Evolutionary conservation across 768 basidiomycete genomes (phyloP).

Genomic region (Dacryopinax primogenitus): DNA sequence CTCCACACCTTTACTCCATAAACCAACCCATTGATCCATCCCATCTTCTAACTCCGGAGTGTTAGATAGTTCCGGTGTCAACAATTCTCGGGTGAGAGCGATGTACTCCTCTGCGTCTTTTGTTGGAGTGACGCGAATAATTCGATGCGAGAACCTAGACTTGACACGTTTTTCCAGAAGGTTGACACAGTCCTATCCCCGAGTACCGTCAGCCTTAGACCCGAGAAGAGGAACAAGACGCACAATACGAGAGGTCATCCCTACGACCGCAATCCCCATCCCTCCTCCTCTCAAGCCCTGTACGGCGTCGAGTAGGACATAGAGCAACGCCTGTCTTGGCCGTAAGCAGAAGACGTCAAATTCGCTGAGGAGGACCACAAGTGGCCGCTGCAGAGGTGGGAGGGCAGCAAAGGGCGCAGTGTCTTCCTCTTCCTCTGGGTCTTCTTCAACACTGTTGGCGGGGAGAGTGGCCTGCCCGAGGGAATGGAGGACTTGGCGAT

Average conservation of each 20-base stretch:
- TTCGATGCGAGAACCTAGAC: conserved; percentile 88
- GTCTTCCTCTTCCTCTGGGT: conserved; percentile 26
- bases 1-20: conserved; percentile 50
- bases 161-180: conserved; percentile 92
- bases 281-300: conserved; percentile 62
- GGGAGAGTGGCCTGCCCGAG: conserved; percentile 56
- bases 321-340: conserved; percentile 81
- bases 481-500: conserved; percentile 39
- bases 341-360: conserved; percentile 91
- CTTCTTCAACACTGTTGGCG: conserved; percentile 25
- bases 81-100: conserved; percentile 34
- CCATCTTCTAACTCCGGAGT: conserved; percentile 21
- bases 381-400: conserved; percentile 62
- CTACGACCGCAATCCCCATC: conserved; percentile 72
- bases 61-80: conserved; percentile 29
- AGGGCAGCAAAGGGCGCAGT: conserved; percentile 35
- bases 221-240: conserved; percentile 9
- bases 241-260: conserved; percentile 64
- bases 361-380: conserved; percentile 73
- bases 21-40: conserved; percentile 42
- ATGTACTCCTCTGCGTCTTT: conserved; percentile 39
- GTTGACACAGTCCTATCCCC: conserved; percentile 57
- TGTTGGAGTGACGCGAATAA: conserved; percentile 62
- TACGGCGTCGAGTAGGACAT: conserved; percentile 88
- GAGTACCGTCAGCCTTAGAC: background rate